Percentiles rank a stretch among this genome's conserved stretches.
phyloP scores from a whole-genome alignment of 2,329 filamentous ascomycete genomes.

The Periconia digitata region DNA sequence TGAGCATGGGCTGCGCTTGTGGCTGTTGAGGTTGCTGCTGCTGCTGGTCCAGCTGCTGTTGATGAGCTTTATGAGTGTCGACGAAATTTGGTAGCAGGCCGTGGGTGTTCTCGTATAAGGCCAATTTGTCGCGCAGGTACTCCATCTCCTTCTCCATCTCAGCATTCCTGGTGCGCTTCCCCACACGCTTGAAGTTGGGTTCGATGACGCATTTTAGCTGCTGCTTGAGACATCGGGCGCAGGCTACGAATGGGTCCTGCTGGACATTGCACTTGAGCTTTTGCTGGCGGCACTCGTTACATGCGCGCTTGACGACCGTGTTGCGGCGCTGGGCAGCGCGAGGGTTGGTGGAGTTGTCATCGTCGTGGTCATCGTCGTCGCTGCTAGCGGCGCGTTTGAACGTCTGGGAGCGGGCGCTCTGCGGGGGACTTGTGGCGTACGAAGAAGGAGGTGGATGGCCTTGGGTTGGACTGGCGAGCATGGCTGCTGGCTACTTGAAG shows the following conservation, averaged over 20 bases:
- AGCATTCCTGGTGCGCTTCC: slow-evolving; percentile 79
- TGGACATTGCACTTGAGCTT: slow-evolving; percentile 86
- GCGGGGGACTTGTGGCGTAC: slow-evolving; percentile 29
- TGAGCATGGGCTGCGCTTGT: slow-evolving; percentile 20
- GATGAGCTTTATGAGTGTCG: background rate
- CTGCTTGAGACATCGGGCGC: slow-evolving; percentile 75
- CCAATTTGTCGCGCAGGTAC: slow-evolving; percentile 56
- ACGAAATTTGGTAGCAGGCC: slow-evolving; percentile 11
- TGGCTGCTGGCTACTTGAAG: slow-evolving; percentile 9
- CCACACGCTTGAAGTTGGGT: slow-evolving; percentile 81
- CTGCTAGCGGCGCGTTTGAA: slow-evolving; percentile 42
- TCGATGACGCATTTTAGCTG: slow-evolving; percentile 85
- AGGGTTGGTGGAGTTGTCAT: slow-evolving; percentile 17
- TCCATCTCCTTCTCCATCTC: slow-evolving; percentile 87
- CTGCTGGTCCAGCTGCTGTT: background rate
- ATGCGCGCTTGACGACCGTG: slow-evolving; percentile 66
- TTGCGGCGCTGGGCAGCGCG: slow-evolving; percentile 23
- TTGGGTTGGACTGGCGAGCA: slow-evolving; percentile 23
- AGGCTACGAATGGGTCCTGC: slow-evolving; percentile 77
- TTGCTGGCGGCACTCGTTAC: slow-evolving; percentile 83
- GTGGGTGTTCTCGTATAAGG: slow-evolving; percentile 60
- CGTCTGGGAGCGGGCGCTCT: slow-evolving; percentile 27
- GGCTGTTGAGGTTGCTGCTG: background rate
- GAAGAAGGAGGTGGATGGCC: slow-evolving; percentile 27
- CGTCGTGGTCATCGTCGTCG: slow-evolving; percentile 38